Percentiles rank a stretch among this genome's conserved stretches.
These are phyloP conservation scores for Ogataea wickerhamii DNA, from an alignment of 805 yeast species.

Conservation along the genomic window DNA sequence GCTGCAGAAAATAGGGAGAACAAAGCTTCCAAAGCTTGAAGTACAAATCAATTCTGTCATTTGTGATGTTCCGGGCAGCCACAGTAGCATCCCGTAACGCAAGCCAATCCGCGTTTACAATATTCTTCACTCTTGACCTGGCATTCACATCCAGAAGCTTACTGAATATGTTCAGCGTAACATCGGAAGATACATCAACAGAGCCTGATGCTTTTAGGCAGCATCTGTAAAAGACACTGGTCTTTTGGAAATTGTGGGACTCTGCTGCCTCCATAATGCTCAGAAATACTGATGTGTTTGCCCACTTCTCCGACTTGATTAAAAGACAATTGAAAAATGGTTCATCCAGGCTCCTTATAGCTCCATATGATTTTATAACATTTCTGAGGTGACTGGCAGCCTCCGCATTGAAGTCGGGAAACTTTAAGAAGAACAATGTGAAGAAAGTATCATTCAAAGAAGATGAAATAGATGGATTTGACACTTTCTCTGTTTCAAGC, in stretches of 20 bases:
- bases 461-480: slow-evolving; percentile 64
- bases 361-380: slow-evolving; percentile 52
- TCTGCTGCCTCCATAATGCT: slow-evolving; percentile 60
- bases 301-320: slow-evolving; percentile 63
- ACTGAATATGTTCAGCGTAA: slow-evolving; percentile 40
- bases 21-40: slow-evolving; percentile 50
- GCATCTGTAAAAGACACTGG: slow-evolving; percentile 71
- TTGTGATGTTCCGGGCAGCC: slow-evolving; percentile 32
- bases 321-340: slow-evolving; percentile 78
- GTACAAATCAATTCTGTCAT: slow-evolving; percentile 49
- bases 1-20: slow-evolving; percentile 42
- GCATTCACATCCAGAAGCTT: slow-evolving; percentile 41
- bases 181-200: slow-evolving; percentile 47
- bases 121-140: slow-evolving; percentile 46
- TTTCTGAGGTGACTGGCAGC: slow-evolving; percentile 56
- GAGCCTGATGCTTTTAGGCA: slow-evolving; percentile 68
- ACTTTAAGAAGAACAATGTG: slow-evolving; percentile 62
- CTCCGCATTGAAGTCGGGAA: slow-evolving; percentile 46
- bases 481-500: slow-evolving; percentile 45
- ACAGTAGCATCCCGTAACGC: slow-evolving; percentile 79
- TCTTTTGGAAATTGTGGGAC: slow-evolving; percentile 53
- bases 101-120: slow-evolving; percentile 83
- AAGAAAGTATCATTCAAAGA: slow-evolving; percentile 68
- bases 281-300: slow-evolving; percentile 57
- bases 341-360: slow-evolving; percentile 62